Evolutionary conservation across 768 basidiomycete genomes (phyloP), one percentile per base, ranked within the genome.

Genomic region (Tephrocybe sp.): DNA sequence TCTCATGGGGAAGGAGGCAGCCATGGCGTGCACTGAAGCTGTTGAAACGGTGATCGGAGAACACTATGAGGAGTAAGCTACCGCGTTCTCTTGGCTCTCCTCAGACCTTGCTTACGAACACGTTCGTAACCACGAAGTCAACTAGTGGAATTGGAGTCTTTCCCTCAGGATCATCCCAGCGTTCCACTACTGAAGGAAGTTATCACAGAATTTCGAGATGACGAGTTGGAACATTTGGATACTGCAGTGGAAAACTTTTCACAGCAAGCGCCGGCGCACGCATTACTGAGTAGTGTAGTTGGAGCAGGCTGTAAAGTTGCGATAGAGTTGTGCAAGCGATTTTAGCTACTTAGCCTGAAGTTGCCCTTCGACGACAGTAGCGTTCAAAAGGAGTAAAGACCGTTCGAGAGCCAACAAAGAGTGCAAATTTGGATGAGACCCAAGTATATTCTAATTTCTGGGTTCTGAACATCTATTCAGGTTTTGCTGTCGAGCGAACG

Each of bases 21-120:
- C 95, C 0, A 98, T 98, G 95, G 95, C 95, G 5, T 98, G 95
- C 62, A 98, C 95, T 0, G 95, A 98, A 67, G 95, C 95, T 0
- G 94, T 98, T 17, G 95, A 98, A 68, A 97, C 95, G 0, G 93
- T 93, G 50, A 98, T 98, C 46, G 95, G 95, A 34, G 95, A 98
- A 68, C 95, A 98, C 69, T 98, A 98, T 62, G 92, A 98, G 66
- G 93, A 97, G 95, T 96, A 65, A 64, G 91, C 79, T 18, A 5
- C 8, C 8, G 11, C n/a, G 23, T 48, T 5, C 15, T 39, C 14
- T 5, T 14, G 17, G 32, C 49, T n/a, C 32, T 8, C 20, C n/a
- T n/a, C n/a, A n/a, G 1, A 42, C 28, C 44, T 20, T 9, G 21
- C 15, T 12, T 45, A 38, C 17, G 56, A 48, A 49, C 51, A n/a